phyloP scores from a whole-genome alignment of 1,284 basidiomycete species.

The Grifola frondosa region DNA sequence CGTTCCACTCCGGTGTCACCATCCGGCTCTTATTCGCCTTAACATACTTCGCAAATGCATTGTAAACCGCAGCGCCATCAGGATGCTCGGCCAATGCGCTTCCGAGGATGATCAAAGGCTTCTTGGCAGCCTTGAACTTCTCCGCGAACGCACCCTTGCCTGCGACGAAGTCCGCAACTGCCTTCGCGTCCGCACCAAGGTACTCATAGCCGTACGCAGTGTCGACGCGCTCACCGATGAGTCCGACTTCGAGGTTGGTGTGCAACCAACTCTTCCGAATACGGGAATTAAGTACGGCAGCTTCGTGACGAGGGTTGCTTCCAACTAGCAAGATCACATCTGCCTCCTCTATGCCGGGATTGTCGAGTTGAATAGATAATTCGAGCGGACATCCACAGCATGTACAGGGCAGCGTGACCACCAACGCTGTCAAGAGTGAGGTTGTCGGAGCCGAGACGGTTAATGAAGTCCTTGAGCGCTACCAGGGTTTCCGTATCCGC shows the following conservation, averaged over 20 bases:
- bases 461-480: constrained; percentile 91
- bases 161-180: constrained; percentile 77
- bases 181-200: constrained; percentile 79
- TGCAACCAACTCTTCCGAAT: constrained; percentile 95
- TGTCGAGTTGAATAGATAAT: constrained; percentile 97
- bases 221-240: constrained; percentile 91
- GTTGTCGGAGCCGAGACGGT: constrained; percentile 96
- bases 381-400: constrained; percentile 90
- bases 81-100: constrained; percentile 85
- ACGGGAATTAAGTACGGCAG: constrained; percentile 95
- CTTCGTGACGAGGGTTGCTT: constrained; percentile 97
- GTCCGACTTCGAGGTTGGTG: constrained; percentile 80
- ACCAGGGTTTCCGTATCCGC: constrained; percentile 96
- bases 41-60: constrained; percentile 79
- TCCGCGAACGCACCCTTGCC: constrained; percentile 81
- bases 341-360: constrained; percentile 92
- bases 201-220: constrained; percentile 94
- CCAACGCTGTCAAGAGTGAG: constrained; percentile 77
- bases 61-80: constrained; percentile 82
- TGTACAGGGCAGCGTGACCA: constrained; percentile 71
- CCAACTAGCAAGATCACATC: constrained; percentile 94
- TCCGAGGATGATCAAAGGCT: constrained; percentile 92
- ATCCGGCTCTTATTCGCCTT: constrained; percentile 76
- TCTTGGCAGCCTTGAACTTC: constrained; percentile 90
- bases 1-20: constrained; percentile 92